A percentile compares a stretch with the other conserved stretches of the same genome.
Conservation (phyloP, 306 rosid genomes). For the Chamaecrista fasciculata region DNA sequence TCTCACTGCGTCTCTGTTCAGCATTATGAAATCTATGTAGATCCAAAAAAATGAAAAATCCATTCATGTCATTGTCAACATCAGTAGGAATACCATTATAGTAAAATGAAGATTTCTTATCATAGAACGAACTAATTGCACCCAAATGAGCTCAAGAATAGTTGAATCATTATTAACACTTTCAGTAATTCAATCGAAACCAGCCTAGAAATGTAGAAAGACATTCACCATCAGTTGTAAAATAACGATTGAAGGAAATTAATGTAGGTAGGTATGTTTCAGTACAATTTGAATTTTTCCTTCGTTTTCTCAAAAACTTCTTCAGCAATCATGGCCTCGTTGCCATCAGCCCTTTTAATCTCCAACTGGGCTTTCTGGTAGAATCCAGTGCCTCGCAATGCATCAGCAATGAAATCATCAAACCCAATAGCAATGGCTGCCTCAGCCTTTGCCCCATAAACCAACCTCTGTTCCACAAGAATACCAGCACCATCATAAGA, state of each 20-base stretch:
- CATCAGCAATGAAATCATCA: constrained; percentile 93
- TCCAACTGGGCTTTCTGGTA: constrained; percentile 88
- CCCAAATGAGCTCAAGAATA: not conserved
- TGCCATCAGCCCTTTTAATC: constrained; percentile 92
- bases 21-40: not conserved
- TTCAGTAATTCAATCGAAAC: constrained; percentile 16
- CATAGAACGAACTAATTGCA: not conserved
- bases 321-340: constrained; percentile 78
- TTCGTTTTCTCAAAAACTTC: constrained; percentile 91
- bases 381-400: constrained; percentile 77
- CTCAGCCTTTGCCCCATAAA: constrained; percentile 96
- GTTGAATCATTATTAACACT: not conserved
- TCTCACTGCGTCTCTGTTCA: not conserved
- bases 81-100: not conserved
- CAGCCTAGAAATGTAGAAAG: not conserved
- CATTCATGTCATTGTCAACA: no score
- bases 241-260: not conserved
- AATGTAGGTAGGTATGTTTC: not conserved
- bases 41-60: no score
- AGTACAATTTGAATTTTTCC: constrained; percentile 75
- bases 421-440: constrained; percentile 96
- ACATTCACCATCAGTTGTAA: not conserved
- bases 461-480: constrained; percentile 64
- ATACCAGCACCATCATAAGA: not conserved
- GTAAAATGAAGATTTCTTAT: not conserved